phyloP scores from a whole-genome alignment of 2,329 filamentous ascomycete genomes.

The Mycogone perniciosa region DNA sequence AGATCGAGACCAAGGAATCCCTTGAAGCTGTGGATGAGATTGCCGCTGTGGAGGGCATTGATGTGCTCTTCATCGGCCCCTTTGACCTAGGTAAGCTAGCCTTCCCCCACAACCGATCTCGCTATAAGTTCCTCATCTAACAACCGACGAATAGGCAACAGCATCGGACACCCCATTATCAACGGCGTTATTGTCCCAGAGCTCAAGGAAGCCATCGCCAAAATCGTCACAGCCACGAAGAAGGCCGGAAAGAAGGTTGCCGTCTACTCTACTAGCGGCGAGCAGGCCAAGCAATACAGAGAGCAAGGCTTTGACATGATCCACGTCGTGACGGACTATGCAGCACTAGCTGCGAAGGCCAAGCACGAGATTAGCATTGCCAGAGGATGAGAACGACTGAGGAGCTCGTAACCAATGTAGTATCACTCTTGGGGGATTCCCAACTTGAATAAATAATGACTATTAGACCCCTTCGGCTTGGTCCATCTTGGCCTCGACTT shows the following conservation, averaged over 20 bases:
- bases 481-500: constrained; percentile 65
- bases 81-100: constrained; percentile 50
- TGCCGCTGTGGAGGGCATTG: constrained; percentile 52
- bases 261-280: constrained; percentile 51
- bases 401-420: not conserved
- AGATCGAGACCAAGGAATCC: constrained; percentile 61
- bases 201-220: constrained; percentile 53
- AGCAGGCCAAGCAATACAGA: constrained; percentile 48
- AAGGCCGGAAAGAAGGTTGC: constrained; percentile 61
- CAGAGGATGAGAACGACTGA: constrained; percentile 24
- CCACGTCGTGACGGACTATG: constrained; percentile 50
- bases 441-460: not conserved
- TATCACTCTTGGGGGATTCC: not conserved
- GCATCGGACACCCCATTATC: constrained; percentile 56
- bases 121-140: not conserved
- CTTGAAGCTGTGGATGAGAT: constrained; percentile 56
- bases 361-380: constrained; percentile 42
- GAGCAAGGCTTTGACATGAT: constrained; percentile 58
- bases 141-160: constrained; percentile 39
- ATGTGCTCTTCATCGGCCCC: constrained; percentile 59
- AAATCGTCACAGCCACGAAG: constrained; percentile 49
- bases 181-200: constrained; percentile 53
- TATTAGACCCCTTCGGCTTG: constrained; percentile 35
- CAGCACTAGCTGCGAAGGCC: constrained; percentile 40
- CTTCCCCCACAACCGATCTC: too few relatives aligned